Evolutionary conservation across 306 rosid species (phyloP).

Genomic region (Vachellia collinsii): DNA sequence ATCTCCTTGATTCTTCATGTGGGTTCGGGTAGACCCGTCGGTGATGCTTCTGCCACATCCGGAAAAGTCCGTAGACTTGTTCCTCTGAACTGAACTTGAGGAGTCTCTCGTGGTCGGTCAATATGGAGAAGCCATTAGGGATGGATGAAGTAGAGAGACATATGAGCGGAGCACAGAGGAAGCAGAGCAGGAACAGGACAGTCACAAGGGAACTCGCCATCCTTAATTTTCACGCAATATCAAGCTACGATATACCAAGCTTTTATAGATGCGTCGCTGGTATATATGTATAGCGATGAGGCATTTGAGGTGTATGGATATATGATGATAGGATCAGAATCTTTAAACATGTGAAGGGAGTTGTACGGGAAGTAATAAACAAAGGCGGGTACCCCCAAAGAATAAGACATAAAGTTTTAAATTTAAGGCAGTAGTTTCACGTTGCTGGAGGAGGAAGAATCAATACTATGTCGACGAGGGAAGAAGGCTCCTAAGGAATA

Average conservation of each 20-base stretch:
- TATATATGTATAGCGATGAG: background rate
- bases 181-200: conserved; percentile 31
- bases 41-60: conserved; percentile 56
- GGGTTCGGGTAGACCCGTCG: conserved; percentile 48
- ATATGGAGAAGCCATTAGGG: conserved; percentile 44
- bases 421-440: background rate
- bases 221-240: background rate
- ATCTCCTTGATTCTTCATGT: conserved; percentile 46
- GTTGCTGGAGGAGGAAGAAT: background rate
- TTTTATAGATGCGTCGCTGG: background rate
- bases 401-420: background rate
- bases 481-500: too few species aligned
- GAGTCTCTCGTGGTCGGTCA: conserved; percentile 22
- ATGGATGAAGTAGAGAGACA: conserved; percentile 46
- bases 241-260: background rate
- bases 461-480: background rate
- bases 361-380: background rate
- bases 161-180: conserved; percentile 38
- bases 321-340: too few species aligned
- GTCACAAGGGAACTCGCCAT: conserved; percentile 43
- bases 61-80: conserved; percentile 48
- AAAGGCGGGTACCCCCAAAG: background rate
- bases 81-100: conserved; percentile 47
- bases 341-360: background rate
- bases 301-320: background rate